A percentile compares a stretch with the other conserved stretches of the same genome.
These are phyloP conservation scores for Rugosomyces carneus DNA, from an alignment of 1,284 basidiomycete genomes.

Conservation along the genomic window DNA sequence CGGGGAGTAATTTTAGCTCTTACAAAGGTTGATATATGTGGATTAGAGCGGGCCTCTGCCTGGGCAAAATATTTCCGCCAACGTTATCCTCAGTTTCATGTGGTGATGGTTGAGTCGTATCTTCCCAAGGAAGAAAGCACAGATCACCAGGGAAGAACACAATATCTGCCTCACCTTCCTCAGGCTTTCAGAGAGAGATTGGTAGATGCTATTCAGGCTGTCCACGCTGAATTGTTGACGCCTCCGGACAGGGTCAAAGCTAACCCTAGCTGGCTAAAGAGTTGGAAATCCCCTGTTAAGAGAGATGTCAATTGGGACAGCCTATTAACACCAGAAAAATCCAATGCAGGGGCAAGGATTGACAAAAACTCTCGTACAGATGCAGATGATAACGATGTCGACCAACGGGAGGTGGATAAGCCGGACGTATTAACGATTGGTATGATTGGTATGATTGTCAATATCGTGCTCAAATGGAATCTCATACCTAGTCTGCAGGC, in stretches of 20 bases:
- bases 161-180: slow-evolving; percentile 64
- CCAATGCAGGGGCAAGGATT: slow-evolving; percentile 36
- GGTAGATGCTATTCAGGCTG: slow-evolving; percentile 59
- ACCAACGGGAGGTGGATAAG: slow-evolving; percentile 26
- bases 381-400: slow-evolving; percentile 25
- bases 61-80: slow-evolving; percentile 65
- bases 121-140: slow-evolving; percentile 37
- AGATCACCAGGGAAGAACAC: slow-evolving; percentile 42
- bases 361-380: slow-evolving; percentile 34
- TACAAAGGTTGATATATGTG: slow-evolving; percentile 80
- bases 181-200: slow-evolving; percentile 53
- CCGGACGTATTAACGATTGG: slow-evolving; percentile 74
- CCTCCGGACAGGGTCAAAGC: slow-evolving; percentile 58
- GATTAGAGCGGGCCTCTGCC: slow-evolving; percentile 46
- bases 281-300: slow-evolving; percentile 66
- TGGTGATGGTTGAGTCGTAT: slow-evolving; percentile 76
- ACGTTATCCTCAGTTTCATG: slow-evolving; percentile 47
- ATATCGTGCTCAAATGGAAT: background rate
- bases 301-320: slow-evolving; percentile 69
- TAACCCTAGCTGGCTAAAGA: slow-evolving; percentile 46
- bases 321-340: slow-evolving; percentile 40
- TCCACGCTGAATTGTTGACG: slow-evolving; percentile 62
- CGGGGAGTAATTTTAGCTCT: slow-evolving; percentile 71
- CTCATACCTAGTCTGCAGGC: slow-evolving; percentile 35
- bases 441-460: slow-evolving; percentile 55